Evolutionary conservation across 148 eudicot genomes (phyloP), one percentile per base, ranked within the genome.

Genomic region (Chenopodium suecicum): DNA sequence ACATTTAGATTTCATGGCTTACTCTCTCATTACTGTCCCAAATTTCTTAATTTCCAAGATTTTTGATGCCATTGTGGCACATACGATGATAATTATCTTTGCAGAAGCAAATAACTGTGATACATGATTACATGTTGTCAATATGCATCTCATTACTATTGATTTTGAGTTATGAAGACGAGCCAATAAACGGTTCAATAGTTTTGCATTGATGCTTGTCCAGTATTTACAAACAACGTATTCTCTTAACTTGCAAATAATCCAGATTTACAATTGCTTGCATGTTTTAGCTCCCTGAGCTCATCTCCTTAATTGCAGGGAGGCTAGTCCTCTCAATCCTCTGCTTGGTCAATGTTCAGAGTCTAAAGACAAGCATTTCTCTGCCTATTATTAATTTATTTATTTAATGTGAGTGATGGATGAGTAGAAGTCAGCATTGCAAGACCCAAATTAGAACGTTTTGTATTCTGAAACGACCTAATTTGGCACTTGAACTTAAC

Each of bases 1-100:
- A 88, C 88, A 85, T 88, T 27, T 88, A 85, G 85, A 71, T 50
- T 50, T 50, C 20, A 16, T 1, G 25, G 32, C 27, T 17, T 9
- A 22, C 2, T 70, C 20, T 48, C 37, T 74, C 19, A 74, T 44
- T 27, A 34, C 31, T 27, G 34, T 29, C 37, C 19, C 22, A 27
- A 50, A 74, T 25, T 50, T 74, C 75, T 72, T 0, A 73, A 23
- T 23, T 74, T 19, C 63, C 41, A 50, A 50, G 41, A 74, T 74
- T 74, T 50, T 25, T 74, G 62, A 74, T 25, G 77, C 62, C 63
- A 1, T 73, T 74, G 41, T 52, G 77, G 77, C 77, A 50, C n/a
- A 52, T 12, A 74, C 77, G 27, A 74, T 74, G 77, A 74, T 74
- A 74, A 74, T 48, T 27, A 2, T 74, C 77, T 74, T 44, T 46